These are phyloP conservation scores for Solanum corneliomulleri DNA, from an alignment of 257 asterid genomes.

Conservation along the genomic window DNA sequence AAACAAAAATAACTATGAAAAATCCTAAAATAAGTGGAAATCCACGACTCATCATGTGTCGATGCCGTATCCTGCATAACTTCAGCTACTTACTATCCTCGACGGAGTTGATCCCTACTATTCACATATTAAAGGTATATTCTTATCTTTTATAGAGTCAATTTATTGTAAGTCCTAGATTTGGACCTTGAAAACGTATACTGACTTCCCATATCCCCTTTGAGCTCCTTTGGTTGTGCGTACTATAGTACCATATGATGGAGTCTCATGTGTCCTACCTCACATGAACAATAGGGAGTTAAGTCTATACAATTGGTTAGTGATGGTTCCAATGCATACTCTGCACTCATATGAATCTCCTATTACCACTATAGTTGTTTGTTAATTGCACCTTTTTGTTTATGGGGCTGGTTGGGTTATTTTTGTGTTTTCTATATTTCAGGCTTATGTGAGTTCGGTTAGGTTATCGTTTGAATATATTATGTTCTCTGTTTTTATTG, in stretches of 20 bases:
- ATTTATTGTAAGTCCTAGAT: not conserved
- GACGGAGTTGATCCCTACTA: not conserved
- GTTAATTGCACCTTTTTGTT: not conserved
- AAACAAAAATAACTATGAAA: no score
- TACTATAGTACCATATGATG: not conserved
- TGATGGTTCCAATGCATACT: not conserved
- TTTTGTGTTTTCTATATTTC: not conserved
- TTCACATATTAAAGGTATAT: not conserved
- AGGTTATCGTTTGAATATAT: not conserved
- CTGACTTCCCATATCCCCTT: not conserved
- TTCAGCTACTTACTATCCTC: not conserved
- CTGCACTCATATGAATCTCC: not conserved
- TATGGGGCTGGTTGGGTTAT: not conserved
- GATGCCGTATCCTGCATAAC: not conserved
- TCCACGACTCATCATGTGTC: not conserved
- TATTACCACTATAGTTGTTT: not conserved
- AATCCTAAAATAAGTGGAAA: not conserved
- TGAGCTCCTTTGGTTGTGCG: not conserved
- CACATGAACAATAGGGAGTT: not conserved
- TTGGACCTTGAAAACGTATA: not conserved
- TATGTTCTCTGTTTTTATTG: no score
- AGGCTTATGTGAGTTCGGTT: not conserved
- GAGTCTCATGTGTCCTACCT: not conserved
- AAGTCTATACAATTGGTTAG: not conserved
- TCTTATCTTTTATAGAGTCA: not conserved